These are phyloP conservation scores for Scheffersomyces amazonensis DNA, from an alignment of 805 yeast genomes.

Conservation along the genomic window DNA sequence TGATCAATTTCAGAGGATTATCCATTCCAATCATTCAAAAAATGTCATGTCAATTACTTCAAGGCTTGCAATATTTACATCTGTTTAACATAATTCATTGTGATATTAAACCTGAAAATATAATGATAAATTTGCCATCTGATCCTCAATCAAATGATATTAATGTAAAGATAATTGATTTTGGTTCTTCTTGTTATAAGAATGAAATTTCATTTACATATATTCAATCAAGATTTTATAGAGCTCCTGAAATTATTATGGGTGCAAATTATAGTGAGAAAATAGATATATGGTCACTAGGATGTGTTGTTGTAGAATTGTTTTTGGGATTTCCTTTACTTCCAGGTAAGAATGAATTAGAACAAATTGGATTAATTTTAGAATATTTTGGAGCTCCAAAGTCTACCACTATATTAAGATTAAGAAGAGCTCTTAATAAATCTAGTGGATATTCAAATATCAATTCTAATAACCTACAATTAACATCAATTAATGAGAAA, in stretches of 20 bases:
- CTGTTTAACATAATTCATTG: conserved; percentile 65
- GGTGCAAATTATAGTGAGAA: conserved; percentile 59
- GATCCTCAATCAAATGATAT: conserved; percentile 23
- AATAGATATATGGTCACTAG: conserved; percentile 53
- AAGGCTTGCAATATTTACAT: conserved; percentile 62
- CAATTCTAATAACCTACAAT: conserved; percentile 5
- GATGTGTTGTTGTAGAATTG: conserved; percentile 39
- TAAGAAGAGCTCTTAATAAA: conserved; percentile 35
- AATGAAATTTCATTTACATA: conserved; percentile 47
- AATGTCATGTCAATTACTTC: conserved; percentile 54
- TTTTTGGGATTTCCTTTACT: conserved; percentile 39
- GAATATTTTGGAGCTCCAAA: conserved; percentile 49
- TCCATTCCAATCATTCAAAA: conserved; percentile 35
- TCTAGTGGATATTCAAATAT: conserved; percentile 7
- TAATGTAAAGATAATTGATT: conserved; percentile 70
- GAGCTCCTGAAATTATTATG: conserved; percentile 75
- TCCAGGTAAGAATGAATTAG: conserved; percentile 49
- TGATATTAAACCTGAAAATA: conserved; percentile 71
- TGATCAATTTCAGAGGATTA: conserved; percentile 49
- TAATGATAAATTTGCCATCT: conserved; percentile 50
- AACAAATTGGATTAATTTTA: conserved; percentile 41
- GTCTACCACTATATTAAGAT: conserved; percentile 31
- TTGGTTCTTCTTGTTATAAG: conserved; percentile 62
- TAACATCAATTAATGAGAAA: conserved; percentile 23
- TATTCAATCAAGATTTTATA: conserved; percentile 63